A percentile compares a stretch with the other conserved stretches of the same genome.
These are phyloP conservation scores for Elsinoe perseae DNA, from an alignment of 2,329 filamentous ascomycete genomes.

Conservation along the genomic window DNA sequence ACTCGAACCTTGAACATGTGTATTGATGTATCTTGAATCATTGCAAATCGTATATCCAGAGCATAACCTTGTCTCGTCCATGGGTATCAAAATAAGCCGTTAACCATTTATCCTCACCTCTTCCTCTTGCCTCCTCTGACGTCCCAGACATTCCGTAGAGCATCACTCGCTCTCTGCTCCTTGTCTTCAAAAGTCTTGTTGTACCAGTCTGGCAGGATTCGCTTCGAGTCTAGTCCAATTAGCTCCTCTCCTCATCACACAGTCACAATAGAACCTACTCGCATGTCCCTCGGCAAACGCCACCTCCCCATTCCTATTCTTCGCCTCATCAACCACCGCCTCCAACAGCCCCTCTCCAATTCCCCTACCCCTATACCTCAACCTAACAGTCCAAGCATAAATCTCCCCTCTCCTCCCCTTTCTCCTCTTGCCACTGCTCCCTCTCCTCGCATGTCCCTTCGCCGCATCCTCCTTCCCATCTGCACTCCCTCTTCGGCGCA, in stretches of 20 bases:
- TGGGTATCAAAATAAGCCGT: not conserved
- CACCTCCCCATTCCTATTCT: conserved; percentile 60
- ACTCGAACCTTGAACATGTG: not conserved
- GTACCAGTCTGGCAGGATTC: conserved; percentile 56
- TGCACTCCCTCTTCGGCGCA: conserved; percentile 33
- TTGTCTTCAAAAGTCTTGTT: conserved; percentile 52
- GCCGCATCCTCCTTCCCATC: conserved; percentile 53
- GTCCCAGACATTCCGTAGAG: conserved; percentile 32
- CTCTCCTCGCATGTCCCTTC: conserved; percentile 40
- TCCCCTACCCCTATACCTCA: conserved; percentile 61
- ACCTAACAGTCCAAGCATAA: conserved; percentile 71
- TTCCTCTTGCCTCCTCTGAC: conserved; percentile 23
- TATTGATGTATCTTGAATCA: no score
- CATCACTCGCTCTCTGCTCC: conserved; percentile 48
- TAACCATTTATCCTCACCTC: not conserved
- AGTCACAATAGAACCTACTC: conserved; percentile 46
- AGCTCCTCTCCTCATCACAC: not conserved
- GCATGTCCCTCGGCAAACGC: conserved; percentile 72
- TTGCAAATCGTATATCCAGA: not conserved
- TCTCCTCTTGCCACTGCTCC: conserved; percentile 38
- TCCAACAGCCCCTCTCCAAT: conserved; percentile 65
- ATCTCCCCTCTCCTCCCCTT: conserved; percentile 62
- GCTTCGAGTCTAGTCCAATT: conserved; percentile 36
- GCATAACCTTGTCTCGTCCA: not conserved
- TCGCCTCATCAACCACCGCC: conserved; percentile 61